phyloP scores from a whole-genome alignment of 2,329 filamentous ascomycete species.

The Metarhizium guizhouense region DNA sequence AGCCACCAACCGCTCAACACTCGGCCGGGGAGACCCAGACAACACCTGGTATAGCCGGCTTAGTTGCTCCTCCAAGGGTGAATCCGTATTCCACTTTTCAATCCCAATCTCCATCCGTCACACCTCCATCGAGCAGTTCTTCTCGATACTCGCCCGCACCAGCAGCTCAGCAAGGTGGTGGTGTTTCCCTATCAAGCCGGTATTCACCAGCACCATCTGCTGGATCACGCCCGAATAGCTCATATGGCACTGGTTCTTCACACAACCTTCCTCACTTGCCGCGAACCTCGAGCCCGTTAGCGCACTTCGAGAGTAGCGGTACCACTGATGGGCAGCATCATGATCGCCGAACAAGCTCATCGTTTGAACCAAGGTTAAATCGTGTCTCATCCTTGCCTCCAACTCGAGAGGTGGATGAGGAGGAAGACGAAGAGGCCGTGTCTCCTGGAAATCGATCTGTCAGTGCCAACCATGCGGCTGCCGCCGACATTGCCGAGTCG shows the following conservation, averaged over 20 bases:
- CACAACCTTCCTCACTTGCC: constrained; percentile 50
- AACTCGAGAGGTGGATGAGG: constrained; percentile 54
- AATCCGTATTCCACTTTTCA: constrained; percentile 45
- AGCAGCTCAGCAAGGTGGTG: constrained; percentile 26
- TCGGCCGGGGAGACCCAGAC: constrained; percentile 4
- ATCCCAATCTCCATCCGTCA: constrained; percentile 21
- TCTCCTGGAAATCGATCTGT: constrained; percentile 15
- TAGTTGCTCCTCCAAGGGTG: constrained; percentile 44
- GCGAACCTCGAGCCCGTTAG: constrained; percentile 56
- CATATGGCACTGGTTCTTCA: constrained; percentile 28
- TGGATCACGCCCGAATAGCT: constrained; percentile 30
- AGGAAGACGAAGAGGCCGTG: constrained; percentile 26
- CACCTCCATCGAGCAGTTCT: constrained; percentile 24
- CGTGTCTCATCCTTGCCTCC: constrained; percentile 50
- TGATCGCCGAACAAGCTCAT: constrained; percentile 42
- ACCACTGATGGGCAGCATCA: constrained; percentile 32
- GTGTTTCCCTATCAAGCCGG: constrained; percentile 31
- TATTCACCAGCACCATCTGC: constrained; percentile 43
- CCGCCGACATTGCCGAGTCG: constrained; percentile 20
- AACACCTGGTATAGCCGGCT: constrained; percentile 22
- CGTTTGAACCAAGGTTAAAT: constrained; percentile 45
- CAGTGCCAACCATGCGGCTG: constrained; percentile 16
- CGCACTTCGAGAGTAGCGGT: constrained; percentile 50
- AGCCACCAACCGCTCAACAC: constrained; percentile 13
- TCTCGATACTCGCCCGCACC: constrained; percentile 57